These are phyloP conservation scores for Nematodospora valgi DNA, from an alignment of 805 yeast genomes.

Conservation along the genomic window DNA sequence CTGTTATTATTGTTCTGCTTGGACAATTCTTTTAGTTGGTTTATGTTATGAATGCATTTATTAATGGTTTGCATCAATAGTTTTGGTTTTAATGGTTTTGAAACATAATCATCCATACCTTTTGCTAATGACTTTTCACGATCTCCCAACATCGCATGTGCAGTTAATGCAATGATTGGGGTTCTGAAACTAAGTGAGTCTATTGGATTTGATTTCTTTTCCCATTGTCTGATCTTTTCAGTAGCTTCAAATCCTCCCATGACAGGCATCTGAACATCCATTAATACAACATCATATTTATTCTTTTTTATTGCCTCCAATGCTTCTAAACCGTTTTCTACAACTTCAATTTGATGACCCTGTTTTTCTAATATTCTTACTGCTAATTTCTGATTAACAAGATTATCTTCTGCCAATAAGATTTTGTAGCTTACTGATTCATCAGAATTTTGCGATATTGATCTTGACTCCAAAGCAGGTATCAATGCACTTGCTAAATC, in stretches of 20 bases:
- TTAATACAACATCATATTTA: constrained; percentile 74
- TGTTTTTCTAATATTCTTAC: constrained; percentile 81
- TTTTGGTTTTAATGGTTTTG: constrained; percentile 84
- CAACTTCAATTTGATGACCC: constrained; percentile 81
- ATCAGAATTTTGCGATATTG: constrained; percentile 75
- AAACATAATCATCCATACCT: constrained; percentile 89
- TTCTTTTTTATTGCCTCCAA: constrained; percentile 67
- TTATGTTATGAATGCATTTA: constrained; percentile 72
- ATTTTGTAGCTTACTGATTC: constrained; percentile 73
- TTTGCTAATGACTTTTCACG: constrained; percentile 82
- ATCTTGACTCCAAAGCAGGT: constrained; percentile 81
- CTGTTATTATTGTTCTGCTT: constrained; percentile 44
- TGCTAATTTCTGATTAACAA: constrained; percentile 84
- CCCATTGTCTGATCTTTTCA: constrained; percentile 84
- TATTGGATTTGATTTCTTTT: constrained; percentile 69
- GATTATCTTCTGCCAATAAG: constrained; percentile 80
- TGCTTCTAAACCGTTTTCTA: constrained; percentile 83
- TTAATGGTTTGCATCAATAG: constrained; percentile 79
- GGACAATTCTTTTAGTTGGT: constrained; percentile 56
- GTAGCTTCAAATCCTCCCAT: constrained; percentile 96
- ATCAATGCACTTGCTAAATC: constrained; percentile 80
- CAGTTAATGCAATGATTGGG: constrained; percentile 87
- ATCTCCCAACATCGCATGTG: constrained; percentile 94
- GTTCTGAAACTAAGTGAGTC: constrained; percentile 69
- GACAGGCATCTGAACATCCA: constrained; percentile 95